These are phyloP conservation scores for Tulasnella sp. DNA, from an alignment of 768 basidiomycete genomes.

Conservation along the genomic window DNA sequence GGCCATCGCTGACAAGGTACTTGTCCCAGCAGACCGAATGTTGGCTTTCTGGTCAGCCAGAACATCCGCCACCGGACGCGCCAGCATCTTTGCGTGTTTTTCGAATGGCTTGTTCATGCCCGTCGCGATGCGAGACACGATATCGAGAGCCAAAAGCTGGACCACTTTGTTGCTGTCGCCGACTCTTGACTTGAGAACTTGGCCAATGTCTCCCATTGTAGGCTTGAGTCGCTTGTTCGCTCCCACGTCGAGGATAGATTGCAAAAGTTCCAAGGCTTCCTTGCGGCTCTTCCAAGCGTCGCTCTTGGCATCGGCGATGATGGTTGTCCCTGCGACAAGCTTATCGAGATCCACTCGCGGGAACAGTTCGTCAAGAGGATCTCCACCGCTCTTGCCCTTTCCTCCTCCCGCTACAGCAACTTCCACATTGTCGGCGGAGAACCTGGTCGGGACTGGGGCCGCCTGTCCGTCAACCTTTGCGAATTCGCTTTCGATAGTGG, in stretches of 20 bases:
- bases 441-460: slow-evolving; percentile 66
- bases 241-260: slow-evolving; percentile 77
- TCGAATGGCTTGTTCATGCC: slow-evolving; percentile 97
- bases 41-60: slow-evolving; percentile 89
- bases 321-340: slow-evolving; percentile 70
- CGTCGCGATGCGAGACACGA: slow-evolving; percentile 76
- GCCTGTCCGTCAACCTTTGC: slow-evolving; percentile 76
- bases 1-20: slow-evolving; percentile 72
- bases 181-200: slow-evolving; percentile 77
- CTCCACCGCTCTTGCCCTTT: slow-evolving; percentile 27
- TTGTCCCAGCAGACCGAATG: slow-evolving; percentile 64
- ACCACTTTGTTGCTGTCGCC: slow-evolving; percentile 92
- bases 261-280: slow-evolving; percentile 79
- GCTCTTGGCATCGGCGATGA: slow-evolving; percentile 73
- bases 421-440: slow-evolving; percentile 60
- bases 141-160: slow-evolving; percentile 79
- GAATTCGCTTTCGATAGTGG: slow-evolving; percentile 84
- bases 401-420: slow-evolving; percentile 30
- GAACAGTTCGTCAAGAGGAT: slow-evolving; percentile 88
- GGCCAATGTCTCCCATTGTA: slow-evolving; percentile 84
- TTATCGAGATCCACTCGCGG: slow-evolving; percentile 89
- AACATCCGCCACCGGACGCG: slow-evolving; percentile 65
- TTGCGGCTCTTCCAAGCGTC: slow-evolving; percentile 97
- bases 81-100: slow-evolving; percentile 69
- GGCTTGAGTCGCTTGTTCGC: slow-evolving; percentile 87